Percentiles rank a stretch among this genome's conserved stretches.
These are phyloP conservation scores for Peronospora farinosa DNA, from an alignment of 352 stramenopile genomes.

Conservation along the genomic window DNA sequence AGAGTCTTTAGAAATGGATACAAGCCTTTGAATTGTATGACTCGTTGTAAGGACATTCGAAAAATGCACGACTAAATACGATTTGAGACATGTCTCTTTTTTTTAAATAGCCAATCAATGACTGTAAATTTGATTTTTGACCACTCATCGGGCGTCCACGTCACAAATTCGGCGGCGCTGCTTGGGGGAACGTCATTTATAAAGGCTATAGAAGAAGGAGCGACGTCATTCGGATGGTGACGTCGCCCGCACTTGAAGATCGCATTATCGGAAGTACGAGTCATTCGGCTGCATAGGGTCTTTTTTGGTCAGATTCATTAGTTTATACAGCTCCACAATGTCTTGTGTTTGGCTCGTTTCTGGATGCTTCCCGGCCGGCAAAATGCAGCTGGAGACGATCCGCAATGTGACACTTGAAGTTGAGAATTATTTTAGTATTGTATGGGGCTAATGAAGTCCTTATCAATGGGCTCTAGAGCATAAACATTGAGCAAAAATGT, in stretches of 20 bases:
- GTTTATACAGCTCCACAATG: background rate
- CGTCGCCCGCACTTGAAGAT: conserved; percentile 17
- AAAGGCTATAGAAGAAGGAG: conserved; percentile 1
- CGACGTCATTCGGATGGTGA: conserved; percentile 16
- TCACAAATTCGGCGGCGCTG: conserved; percentile 14
- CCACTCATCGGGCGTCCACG: conserved; percentile 6
- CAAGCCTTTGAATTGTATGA: conserved; percentile 3
- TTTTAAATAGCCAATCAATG: conserved; percentile 13
- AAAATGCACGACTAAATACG: conserved; percentile 29
- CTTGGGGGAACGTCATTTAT: conserved; percentile 21
- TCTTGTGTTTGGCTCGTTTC: background rate
- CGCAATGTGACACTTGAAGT: no score
- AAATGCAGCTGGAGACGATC: no score
- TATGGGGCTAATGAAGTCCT: no score
- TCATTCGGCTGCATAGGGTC: no score
- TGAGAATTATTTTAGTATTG: no score
- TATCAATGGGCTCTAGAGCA: no score
- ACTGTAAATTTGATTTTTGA: background rate
- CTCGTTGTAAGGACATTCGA: conserved; percentile 15
- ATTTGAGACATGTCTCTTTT: conserved; percentile 20
- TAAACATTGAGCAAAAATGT: no score
- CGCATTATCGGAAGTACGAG: background rate
- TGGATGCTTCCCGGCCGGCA: background rate
- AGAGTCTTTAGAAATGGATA: conserved; percentile 3
- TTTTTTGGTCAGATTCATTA: background rate